Evolutionary conservation across 2,329 filamentous ascomycete genomes (phyloP).

Genomic region (Ophiosphaerella herpotricha): DNA sequence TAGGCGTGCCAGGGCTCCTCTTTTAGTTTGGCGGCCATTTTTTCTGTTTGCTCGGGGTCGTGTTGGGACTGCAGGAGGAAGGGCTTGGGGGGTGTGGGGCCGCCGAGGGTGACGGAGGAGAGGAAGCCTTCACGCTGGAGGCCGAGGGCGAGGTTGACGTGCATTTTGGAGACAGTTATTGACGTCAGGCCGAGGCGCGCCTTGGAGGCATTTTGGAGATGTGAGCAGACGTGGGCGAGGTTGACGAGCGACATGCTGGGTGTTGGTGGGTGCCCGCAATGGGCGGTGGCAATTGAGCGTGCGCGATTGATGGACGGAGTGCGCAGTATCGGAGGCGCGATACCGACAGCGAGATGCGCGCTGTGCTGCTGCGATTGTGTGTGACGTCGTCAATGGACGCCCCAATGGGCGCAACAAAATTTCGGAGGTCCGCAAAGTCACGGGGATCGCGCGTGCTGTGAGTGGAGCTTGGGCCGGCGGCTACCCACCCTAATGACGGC

Average conservation of each 20-base stretch:
- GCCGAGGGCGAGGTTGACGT: conserved; percentile 74
- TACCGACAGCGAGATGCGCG: not conserved
- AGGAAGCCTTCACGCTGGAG: conserved; percentile 84
- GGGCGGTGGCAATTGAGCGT: conserved; percentile 17
- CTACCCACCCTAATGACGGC: conserved; percentile 19
- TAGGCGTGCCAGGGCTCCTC: conserved; percentile 50
- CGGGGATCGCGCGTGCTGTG: conserved; percentile 22
- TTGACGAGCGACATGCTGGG: conserved; percentile 71
- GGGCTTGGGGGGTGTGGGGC: conserved; percentile 57
- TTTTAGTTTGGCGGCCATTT: conserved; percentile 39
- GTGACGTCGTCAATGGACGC: conserved; percentile 20
- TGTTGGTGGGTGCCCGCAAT: conserved; percentile 30
- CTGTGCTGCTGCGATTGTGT: conserved; percentile 30
- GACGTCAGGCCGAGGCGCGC: conserved; percentile 86
- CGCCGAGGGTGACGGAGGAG: conserved; percentile 75
- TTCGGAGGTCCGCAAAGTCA: conserved; percentile 37
- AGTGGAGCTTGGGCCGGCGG: conserved; percentile 22
- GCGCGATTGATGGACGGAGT: too few species aligned
- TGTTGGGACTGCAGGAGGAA: conserved; percentile 39
- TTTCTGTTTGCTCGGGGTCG: conserved; percentile 31
- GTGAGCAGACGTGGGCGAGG: conserved; percentile 81
- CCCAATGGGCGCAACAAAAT: conserved; percentile 29
- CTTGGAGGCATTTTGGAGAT: conserved; percentile 85
- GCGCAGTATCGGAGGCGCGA: not conserved
- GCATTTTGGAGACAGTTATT: conserved; percentile 78